Base-by-base conservation (phyloP, 2,329 filamentous ascomycete species). In the Trichoderma sp. region DNA sequence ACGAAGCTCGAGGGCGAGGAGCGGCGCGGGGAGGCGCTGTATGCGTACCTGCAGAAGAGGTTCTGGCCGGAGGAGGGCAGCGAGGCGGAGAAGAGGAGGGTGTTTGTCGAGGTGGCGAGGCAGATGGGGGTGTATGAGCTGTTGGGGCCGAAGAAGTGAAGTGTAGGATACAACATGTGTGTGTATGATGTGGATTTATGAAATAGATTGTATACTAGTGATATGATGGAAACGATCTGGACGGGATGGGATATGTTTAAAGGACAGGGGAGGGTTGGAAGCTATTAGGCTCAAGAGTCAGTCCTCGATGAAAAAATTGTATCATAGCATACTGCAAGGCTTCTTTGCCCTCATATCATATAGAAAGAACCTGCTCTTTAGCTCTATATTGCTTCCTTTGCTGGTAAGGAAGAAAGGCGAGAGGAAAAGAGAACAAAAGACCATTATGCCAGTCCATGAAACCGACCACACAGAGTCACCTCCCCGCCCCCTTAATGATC, bases 121-220 rank as follows among this genome's bases (percentile, higher is more conserved):
- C 72, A 81, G 69, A 82, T 82, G 80, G 80, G 80, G 51, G 77
- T 80, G 68, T 75, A 77, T 60, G 74, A 79, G 30, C 43, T 75
- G 9, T 63, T 78, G 56, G 69, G 63, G 7, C 68, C 67, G 24
- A 70, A 48, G 57, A 64, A 54, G 55, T 63, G 39, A 26, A 26
- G 12, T 21, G 12, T 24, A 30, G 12, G 21, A 24, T 24, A 14
- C 34, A 4, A 39, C 4, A 55, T 43, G 28, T 10, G 28, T 43
- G 28, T 10, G 28, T 41, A 26, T 66, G 21, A 1, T 24, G 17
- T 39, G 39, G 17, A 50, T 21, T n/a, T 30, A 19, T 28, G n/a
- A 2, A 48, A 30, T 65, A 51, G 48, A 62, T 45, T 66, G 51
- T 62, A 66, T 34, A 66, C 48, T 66, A 65, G 47, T 43, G 15